These are phyloP conservation scores for Suhomyces bribrorum DNA, from an alignment of 1,139 yeast genomes.

Conservation along the genomic window DNA sequence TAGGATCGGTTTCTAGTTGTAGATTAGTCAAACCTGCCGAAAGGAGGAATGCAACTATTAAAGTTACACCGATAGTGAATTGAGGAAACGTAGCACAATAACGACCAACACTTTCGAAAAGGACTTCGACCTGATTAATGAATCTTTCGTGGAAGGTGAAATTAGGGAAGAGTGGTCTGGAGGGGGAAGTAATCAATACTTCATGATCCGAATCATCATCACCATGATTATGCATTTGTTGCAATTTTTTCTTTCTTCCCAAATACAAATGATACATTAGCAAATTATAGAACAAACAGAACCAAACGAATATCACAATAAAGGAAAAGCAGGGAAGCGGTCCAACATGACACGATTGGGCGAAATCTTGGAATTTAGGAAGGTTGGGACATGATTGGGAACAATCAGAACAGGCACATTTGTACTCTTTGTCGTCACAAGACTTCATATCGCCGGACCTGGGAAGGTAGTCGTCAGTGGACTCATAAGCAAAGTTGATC, in stretches of 20 bases:
- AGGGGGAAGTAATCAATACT: conserved; percentile 1
- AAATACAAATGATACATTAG: conserved; percentile 42
- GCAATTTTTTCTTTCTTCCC: conserved; percentile 10
- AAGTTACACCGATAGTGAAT: conserved; percentile 48
- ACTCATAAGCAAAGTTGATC: conserved; percentile 66
- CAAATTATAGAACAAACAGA: conserved; percentile 34
- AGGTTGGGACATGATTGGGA: conserved; percentile 73
- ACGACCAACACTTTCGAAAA: conserved; percentile 50
- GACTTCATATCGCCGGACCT: conserved; percentile 37
- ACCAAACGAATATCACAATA: conserved; percentile 55
- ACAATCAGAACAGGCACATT: conserved; percentile 93
- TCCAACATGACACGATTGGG: conserved; percentile 55
- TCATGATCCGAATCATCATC: conserved; percentile 1
- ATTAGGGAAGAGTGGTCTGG: neutral
- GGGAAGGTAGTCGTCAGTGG: conserved; percentile 23
- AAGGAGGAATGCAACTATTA: conserved; percentile 45
- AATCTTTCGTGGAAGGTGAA: conserved; percentile 13
- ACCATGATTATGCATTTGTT: neutral
- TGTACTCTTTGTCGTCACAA: conserved; percentile 69
- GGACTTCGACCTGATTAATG: conserved; percentile 21
- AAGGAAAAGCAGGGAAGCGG: conserved; percentile 74
- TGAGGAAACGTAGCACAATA: conserved; percentile 63
- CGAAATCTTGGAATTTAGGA: conserved; percentile 40
- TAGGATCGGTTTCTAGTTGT: conserved; percentile 75
- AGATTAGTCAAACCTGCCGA: conserved; percentile 56